phyloP scores from a whole-genome alignment of 495 filamentous ascomycete species.

The Annulohypoxylon moriforme region DNA sequence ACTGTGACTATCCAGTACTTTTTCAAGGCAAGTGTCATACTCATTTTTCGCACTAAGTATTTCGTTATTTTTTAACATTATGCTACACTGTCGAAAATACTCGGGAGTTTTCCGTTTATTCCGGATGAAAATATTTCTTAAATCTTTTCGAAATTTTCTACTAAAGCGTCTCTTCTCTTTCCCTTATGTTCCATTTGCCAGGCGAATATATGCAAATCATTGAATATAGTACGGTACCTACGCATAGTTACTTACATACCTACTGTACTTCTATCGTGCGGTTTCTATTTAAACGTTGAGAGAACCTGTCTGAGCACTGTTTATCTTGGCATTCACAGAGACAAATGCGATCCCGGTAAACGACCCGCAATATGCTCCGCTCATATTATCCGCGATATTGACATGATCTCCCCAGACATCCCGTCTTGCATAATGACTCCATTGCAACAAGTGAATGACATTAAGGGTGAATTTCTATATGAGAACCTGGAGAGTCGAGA shows the following conservation, averaged over 20 bases:
- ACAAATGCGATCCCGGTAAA: conserved; percentile 18
- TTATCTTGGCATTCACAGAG: conserved; percentile 42
- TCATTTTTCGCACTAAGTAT: background rate
- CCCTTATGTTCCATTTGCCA: background rate
- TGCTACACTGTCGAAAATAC: background rate
- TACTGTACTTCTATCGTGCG: background rate
- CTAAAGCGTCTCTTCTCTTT: background rate
- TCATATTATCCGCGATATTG: conserved; percentile 39
- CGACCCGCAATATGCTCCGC: conserved; percentile 26
- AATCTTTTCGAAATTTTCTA: background rate
- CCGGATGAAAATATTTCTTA: conserved; percentile 6
- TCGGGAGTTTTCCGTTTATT: conserved; percentile 5
- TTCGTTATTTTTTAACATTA: background rate
- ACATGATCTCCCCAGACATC: conserved; percentile 34
- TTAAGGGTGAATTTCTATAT: conserved; percentile 19
- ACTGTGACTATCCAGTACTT: background rate
- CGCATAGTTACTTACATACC: background rate
- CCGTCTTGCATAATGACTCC: conserved; percentile 12
- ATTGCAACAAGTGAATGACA: conserved; percentile 24
- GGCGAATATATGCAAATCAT: background rate
- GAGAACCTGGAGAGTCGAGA: background rate
- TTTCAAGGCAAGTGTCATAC: background rate
- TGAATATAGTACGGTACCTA: background rate
- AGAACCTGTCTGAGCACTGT: conserved; percentile 30
- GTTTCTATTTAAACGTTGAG: conserved; percentile 15